Base-by-base conservation (phyloP, 1,139 yeast species). In the Geotrichum australiense region DNA sequence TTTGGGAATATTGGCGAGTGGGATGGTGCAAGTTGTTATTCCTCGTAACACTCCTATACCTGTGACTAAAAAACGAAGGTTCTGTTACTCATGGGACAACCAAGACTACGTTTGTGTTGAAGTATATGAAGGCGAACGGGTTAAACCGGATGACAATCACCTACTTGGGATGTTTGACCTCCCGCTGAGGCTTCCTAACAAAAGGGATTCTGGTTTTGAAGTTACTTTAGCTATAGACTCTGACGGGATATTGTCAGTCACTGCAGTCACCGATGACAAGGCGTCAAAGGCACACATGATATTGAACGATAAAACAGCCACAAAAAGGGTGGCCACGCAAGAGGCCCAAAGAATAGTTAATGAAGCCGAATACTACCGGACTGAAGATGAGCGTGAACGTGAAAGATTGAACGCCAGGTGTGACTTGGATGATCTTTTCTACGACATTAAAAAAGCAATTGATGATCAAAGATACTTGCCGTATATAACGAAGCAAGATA, bases 11-110 rank as follows among this genome's bases (percentile, higher is more conserved):
- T 87, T 95, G 62, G 83, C 94, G 54, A 96, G 96, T 69, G 96
- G 96, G 70, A 94, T 87, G 64, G 86, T 87, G 94, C 86, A 96
- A 64, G 86, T 87, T 69, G 78, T 89, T 70, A 89, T 89, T 63
- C 86, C 87, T 73, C 85, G 97, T 76, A 89, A 89, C 74, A 82
- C 96, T 44, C 85, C 96, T 52, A 91, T 89, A 58, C 97, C 97
- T 68, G 85, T 96, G 57, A 83, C 84, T 72, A 89, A 89, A 73
- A 84, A 95, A 38, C 96, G 89, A 74, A 85, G 85, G 56, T 89
- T 89, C 78, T 86, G 96, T 46, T 87, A 96, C 49, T 93, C 91
- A 58, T 94, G 91, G 56, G 96, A 89, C 69, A 89, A 89, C 75
- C 97, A 89, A 71, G 94, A 94, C 54, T 89, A 94, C 64, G 97